Evolutionary conservation across 768 basidiomycete species (phyloP), one percentile per base, ranked within the genome.

Genomic region (Kwoniella sp.): DNA sequence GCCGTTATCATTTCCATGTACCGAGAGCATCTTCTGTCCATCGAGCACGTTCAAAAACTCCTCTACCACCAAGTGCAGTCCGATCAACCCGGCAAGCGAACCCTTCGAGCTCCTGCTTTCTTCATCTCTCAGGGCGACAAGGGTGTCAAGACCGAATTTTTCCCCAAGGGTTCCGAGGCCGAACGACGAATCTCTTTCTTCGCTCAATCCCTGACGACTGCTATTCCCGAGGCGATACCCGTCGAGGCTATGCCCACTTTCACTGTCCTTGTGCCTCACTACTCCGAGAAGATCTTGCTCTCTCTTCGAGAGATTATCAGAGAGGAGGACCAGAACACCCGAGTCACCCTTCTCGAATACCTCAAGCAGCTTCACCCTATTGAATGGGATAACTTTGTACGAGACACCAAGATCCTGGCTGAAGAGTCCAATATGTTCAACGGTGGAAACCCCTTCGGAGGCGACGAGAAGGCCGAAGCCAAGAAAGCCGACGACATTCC

Each of bases 1-100:
- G 96, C 96, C 25, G 89, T 99, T 82, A 96, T 99, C 82, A 98
- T 99, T 72, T 98, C 95, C 15, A 99, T 99, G 96, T 99, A 98
- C 82, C 89, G 96, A 76, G 96, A 99, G 81, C 96, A 98, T 79
- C 81, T 99, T n/a, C 84, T 98, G 37, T 97, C 94, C 54, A 99
- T 99, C 76, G 93, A 97, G 73, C 96, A 99, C 74, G 95, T 99
- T 47, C 96, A 99, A 83, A 96, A 95, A 79, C 83, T 98, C 12
- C 87, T 98, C 9, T 98, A 99, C 73, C 96, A 98, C 81, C 96
- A 99, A 79, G 91, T 98, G 30, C 93, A 95, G 71, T 88, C 88
- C 17, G 87, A 90, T 15, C 89, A 91, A 57, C 91, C 91, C 65
- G 93, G 93, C 48, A 90, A 93, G 67, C 87, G 96, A 25, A 93